Conservation (phyloP, 2,329 filamentous ascomycete genomes). For the Alternaria arbusti region DNA sequence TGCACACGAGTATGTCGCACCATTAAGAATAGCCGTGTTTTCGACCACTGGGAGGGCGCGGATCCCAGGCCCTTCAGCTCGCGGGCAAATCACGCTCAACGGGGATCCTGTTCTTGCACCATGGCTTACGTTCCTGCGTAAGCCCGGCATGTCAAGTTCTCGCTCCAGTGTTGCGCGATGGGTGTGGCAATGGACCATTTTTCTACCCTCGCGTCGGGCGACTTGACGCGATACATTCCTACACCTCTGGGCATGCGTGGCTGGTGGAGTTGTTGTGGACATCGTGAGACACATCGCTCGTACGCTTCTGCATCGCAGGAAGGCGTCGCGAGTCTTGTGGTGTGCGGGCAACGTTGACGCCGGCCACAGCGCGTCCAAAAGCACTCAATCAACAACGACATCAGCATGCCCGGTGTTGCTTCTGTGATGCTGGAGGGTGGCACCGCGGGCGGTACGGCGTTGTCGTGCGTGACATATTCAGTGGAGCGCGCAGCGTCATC, state of each 20-base stretch:
- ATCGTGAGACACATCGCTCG: constrained; percentile 19
- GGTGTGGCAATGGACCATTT: constrained; percentile 19
- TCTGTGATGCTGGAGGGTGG: constrained; percentile 32
- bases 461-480: constrained; percentile 31
- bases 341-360: constrained; percentile 19
- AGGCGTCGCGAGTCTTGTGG: constrained; percentile 20
- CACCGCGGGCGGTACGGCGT: constrained; percentile 38
- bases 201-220: constrained; percentile 16
- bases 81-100: constrained; percentile 42
- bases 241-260: constrained; percentile 10
- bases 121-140: constrained; percentile 41
- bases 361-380: constrained; percentile 27
- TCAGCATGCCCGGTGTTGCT: constrained; percentile 20
- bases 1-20: constrained; percentile 39
- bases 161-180: constrained; percentile 22
- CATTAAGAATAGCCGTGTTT: constrained; percentile 34
- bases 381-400: constrained; percentile 15
- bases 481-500: constrained; percentile 25
- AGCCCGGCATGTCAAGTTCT: constrained; percentile 25
- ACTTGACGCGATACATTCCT: constrained; percentile 18
- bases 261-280: constrained; percentile 10
- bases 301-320: constrained; percentile 14
- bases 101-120: constrained; percentile 27
- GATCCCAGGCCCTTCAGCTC: constrained; percentile 26
- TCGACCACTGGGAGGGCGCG: constrained; percentile 33